A percentile compares a stretch with the other conserved stretches of the same genome.
These are phyloP conservation scores for Datisca glomerata DNA, from an alignment of 306 rosid genomes.

Conservation along the genomic window DNA sequence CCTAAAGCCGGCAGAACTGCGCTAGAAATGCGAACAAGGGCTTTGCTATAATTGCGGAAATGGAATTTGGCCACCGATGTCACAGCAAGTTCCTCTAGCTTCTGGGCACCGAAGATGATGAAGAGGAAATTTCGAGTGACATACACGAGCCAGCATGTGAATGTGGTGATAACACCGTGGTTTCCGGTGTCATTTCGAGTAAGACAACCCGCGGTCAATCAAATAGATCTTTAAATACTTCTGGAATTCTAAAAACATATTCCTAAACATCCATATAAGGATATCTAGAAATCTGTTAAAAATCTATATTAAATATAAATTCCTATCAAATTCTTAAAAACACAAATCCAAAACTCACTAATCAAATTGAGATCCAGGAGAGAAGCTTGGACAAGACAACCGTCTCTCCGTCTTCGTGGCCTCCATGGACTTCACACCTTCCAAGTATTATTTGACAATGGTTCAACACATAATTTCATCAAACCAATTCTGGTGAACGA, in stretches of 20 bases:
- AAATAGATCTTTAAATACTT: too few species aligned
- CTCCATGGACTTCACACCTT: background rate
- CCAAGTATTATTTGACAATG: background rate
- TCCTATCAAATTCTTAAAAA: too few species aligned
- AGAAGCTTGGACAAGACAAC: too few species aligned
- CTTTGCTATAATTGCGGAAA: background rate
- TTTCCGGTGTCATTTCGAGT: background rate
- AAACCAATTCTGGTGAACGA: background rate
- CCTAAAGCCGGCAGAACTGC: background rate
- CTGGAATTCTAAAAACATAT: too few species aligned
- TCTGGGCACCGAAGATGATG: background rate
- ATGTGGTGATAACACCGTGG: background rate
- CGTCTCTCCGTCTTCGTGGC: background rate
- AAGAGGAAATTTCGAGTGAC: background rate
- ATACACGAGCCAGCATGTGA: background rate
- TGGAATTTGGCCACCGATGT: background rate
- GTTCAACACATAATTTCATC: background rate
- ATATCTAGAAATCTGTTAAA: too few species aligned
- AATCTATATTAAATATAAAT: too few species aligned
- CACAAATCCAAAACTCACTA: too few species aligned
- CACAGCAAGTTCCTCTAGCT: background rate
- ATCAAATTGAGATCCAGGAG: too few species aligned
- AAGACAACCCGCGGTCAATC: background rate
- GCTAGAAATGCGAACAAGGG: background rate
- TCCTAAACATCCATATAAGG: too few species aligned